Evolutionary conservation across 1,284 basidiomycete species (phyloP).

Genomic region (Mycosarcoma maydis): DNA sequence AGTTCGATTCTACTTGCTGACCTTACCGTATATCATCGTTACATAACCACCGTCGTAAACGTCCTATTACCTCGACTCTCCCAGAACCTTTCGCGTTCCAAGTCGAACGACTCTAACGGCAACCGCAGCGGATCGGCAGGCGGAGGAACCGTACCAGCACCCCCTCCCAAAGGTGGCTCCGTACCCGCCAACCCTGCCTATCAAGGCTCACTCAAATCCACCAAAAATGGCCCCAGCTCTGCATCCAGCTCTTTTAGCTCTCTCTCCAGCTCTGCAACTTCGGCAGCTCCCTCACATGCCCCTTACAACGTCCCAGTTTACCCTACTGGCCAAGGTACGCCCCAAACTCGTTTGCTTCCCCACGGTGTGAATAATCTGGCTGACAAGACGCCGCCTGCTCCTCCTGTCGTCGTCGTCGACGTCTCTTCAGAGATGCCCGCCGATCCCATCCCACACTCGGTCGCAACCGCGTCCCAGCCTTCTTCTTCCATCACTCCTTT

Average conservation of each 20-base stretch:
- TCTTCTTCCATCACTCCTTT: conserved; percentile 50
- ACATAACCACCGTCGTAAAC: no score
- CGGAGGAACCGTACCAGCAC: conserved; percentile 45
- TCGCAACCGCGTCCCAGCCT: conserved; percentile 47
- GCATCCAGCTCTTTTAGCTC: conserved; percentile 53
- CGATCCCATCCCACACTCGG: conserved; percentile 56
- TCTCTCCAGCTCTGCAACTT: conserved; percentile 27
- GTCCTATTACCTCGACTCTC: not conserved
- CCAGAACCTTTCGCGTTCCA: conserved; percentile 64
- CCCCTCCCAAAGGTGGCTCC: conserved; percentile 57
- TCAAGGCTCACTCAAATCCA: conserved; percentile 55
- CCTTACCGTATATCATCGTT: no score
- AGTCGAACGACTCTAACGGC: conserved; percentile 57
- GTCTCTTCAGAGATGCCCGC: conserved; percentile 61
- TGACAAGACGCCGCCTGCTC: conserved; percentile 60
- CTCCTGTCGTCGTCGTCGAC: conserved; percentile 61
- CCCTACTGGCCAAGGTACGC: conserved; percentile 46
- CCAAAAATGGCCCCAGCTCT: conserved; percentile 36
- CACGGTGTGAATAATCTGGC: conserved; percentile 38
- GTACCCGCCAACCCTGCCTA: conserved; percentile 53
- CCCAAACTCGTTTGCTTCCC: conserved; percentile 27
- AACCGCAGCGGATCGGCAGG: conserved; percentile 48
- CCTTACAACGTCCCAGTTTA: conserved; percentile 19
- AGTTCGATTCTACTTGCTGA: not conserved
- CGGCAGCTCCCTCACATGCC: conserved; percentile 18